Base-by-base conservation (phyloP, 441 rosid genomes). In the Euphorbia celastroides region DNA sequence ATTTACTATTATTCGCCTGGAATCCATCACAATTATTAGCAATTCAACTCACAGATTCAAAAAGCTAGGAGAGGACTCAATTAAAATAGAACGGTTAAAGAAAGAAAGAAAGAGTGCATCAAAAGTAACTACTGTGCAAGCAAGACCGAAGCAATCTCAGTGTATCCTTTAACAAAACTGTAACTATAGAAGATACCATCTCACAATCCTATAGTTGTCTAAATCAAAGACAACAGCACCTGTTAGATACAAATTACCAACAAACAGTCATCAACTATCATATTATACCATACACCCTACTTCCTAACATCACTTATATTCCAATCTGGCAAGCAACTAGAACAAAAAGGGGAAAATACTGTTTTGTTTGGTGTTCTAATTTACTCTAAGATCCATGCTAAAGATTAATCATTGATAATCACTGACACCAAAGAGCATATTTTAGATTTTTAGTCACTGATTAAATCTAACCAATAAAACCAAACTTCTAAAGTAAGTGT, bases 231-330 rank as follows among this genome's bases (percentile, higher is more conserved):
- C 10, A 10, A 23, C 30, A 25, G 32, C 59, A 55, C 16, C 26
- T 23, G 59, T 31, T 25, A 7, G 12, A 11, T 8, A 55, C 30
- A 27, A 3, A 9, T 55, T 7, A 55, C 31, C n/a, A 23, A 25
- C 54, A 12, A 48, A 55, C n/a, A 26, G 59, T 27, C 59, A 25
- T 55, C 59, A 55, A 55, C 59, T 25, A 55, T 23, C 31, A 25
- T 28, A 5, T 26, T 17, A 51, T 5, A 1, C 23, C 14, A 51
- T 44, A 51, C 22, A 20, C 26, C 5, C 16, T 51, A 48, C 5
- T 48, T 48, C 19, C 22, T 5, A 11, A 44, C 19, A 48, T 48
- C 7, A 17, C 16, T 16, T 16, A 5, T 23, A 19, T 51, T 48
- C 12, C 26, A 51, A 51, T 19, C 22, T 19, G 56, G 56, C 25